A percentile compares a stretch with the other conserved stretches of the same genome.
These are phyloP conservation scores for Selaginella moellendorffii DNA, from an alignment of 75 land plant genomes.

Conservation along the genomic window DNA sequence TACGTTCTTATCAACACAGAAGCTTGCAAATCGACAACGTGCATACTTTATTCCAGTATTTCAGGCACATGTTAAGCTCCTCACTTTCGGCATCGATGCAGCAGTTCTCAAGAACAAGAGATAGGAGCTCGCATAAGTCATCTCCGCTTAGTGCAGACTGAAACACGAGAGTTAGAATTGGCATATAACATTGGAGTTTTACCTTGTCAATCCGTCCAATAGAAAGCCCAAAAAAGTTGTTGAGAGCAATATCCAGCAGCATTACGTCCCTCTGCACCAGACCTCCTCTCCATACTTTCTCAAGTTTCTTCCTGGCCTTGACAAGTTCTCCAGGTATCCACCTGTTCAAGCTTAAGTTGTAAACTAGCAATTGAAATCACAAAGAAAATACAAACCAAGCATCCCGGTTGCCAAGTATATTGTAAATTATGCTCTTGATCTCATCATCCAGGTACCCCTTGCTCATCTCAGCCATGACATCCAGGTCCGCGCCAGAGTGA, in stretches of 20 bases:
- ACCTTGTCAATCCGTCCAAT: slow-evolving; percentile 13
- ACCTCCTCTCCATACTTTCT: slow-evolving; percentile 4
- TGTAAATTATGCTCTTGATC: slow-evolving; percentile 10
- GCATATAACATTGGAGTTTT: no score
- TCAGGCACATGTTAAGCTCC: slow-evolving; percentile 14
- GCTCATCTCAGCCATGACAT: slow-evolving; percentile 15
- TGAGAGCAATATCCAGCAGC: slow-evolving; percentile 14
- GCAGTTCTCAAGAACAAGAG: slow-evolving; percentile 10
- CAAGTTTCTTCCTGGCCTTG: slow-evolving; percentile 11
- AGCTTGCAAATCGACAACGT: background rate
- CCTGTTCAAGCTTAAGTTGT: background rate
- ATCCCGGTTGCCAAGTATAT: slow-evolving; percentile 11
- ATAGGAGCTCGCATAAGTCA: slow-evolving; percentile 17
- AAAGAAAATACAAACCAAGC: slow-evolving; percentile 9
- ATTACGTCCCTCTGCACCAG: slow-evolving; percentile 6
- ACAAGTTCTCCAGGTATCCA: slow-evolving; percentile 14
- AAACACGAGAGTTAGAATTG: background rate
- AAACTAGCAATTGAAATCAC: background rate
- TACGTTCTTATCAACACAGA: background rate
- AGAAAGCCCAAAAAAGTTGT: slow-evolving; percentile 12
- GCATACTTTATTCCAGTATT: slow-evolving; percentile 13
- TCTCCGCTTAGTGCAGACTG: slow-evolving; percentile 12
- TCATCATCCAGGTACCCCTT: slow-evolving; percentile 13
- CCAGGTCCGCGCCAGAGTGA: slow-evolving; percentile 15
- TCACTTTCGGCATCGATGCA: slow-evolving; percentile 11